Conservation (phyloP, 176 grass and related monocot species). For the Eleusine coracana region DNA sequence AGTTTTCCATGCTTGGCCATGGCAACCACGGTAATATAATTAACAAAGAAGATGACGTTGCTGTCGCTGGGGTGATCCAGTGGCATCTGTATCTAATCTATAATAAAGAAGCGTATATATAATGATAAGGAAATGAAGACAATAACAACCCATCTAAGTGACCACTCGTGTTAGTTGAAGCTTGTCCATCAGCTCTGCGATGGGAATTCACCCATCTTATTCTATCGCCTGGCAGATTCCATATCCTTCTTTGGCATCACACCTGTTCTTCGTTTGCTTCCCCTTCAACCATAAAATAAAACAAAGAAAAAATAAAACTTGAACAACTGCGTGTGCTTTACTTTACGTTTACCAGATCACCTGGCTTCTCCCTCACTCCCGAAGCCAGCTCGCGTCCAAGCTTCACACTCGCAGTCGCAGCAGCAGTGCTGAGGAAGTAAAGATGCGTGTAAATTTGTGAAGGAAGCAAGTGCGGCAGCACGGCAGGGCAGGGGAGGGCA, state of each 20-base stretch:
- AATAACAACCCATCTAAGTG: constrained; percentile 8
- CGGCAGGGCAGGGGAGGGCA: not conserved
- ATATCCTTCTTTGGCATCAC: not conserved
- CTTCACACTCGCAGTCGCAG: not conserved
- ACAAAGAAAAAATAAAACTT: not conserved
- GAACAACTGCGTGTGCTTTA: constrained; percentile 23
- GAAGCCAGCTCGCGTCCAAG: not conserved
- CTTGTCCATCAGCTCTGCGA: constrained; percentile 12
- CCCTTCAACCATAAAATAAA: not conserved
- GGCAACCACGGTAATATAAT: not conserved
- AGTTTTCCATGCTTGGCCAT: not conserved
- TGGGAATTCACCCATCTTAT: constrained; percentile 28
- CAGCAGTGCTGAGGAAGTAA: constrained; percentile 31
- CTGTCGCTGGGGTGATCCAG: constrained; percentile 18
- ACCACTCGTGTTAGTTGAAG: constrained; percentile 32
- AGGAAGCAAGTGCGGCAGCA: constrained; percentile 31
- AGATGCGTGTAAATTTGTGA: constrained; percentile 27
- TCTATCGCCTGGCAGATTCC: not conserved
- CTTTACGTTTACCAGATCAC: constrained; percentile 27
- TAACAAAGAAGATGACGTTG: not conserved
- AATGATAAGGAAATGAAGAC: constrained; percentile 25
- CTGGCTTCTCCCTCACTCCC: not conserved
- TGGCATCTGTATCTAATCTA: not conserved
- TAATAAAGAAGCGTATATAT: constrained; percentile 9
- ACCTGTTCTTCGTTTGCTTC: not conserved